A percentile compares a stretch with the other conserved stretches of the same genome.
Conservation (phyloP, 148 eudicot genomes). For the Rhododendron henanense region DNA sequence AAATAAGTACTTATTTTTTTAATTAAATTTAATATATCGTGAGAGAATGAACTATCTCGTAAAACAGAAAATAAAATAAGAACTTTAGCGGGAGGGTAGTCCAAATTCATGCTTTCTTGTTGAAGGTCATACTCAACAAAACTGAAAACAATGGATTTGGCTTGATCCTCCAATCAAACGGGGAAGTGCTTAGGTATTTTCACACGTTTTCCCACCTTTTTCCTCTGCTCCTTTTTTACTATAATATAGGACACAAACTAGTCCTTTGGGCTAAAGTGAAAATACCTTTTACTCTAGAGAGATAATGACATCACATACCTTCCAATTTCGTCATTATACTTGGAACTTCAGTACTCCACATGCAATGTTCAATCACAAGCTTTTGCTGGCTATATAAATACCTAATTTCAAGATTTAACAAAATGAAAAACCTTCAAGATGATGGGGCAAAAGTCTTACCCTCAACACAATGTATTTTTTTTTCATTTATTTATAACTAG, state of each 20-base stretch:
- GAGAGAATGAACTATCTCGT: accelerated
- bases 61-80: too few species aligned
- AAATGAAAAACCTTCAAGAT: background rate
- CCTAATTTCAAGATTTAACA: background rate
- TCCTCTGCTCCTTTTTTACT: background rate
- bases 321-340: background rate
- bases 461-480: background rate
- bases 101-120: background rate
- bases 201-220: background rate
- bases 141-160: background rate
- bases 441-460: background rate
- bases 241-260: background rate
- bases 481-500: background rate
- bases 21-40: too few species aligned
- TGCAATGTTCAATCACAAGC: background rate
- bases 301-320: background rate
- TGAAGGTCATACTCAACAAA: background rate
- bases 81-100: too few species aligned
- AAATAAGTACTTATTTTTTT: too few species aligned
- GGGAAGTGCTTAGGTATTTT: background rate
- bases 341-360: background rate
- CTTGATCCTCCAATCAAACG: background rate
- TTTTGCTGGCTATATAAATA: background rate
- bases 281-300: background rate
- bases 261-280: background rate